Evolutionary conservation across 1,284 basidiomycete genomes (phyloP), one percentile per base, ranked within the genome.

Genomic region (Ustilago nuda): DNA sequence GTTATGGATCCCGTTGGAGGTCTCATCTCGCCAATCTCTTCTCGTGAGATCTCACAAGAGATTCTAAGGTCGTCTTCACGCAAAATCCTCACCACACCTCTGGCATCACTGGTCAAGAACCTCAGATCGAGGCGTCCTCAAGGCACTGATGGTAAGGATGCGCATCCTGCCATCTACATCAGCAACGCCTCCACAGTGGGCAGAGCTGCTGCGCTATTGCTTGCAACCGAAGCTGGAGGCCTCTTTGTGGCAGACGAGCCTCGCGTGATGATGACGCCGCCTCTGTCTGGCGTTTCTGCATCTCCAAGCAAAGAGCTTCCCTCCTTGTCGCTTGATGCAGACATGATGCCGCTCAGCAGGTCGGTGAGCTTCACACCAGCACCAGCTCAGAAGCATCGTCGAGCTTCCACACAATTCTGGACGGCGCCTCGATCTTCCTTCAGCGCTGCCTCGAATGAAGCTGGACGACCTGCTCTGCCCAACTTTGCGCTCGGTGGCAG

Each of bases 1-100:
- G 64, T 74, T 48, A 65, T 65, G 58, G 75, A 78, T 37, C 71
- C 71, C 0, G 36, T 70, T 19, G 75, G 75, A 11, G 71, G 67
- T 2, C 66, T 78, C 65, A 58, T 78, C 56, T 78, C 75, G 46
- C 59, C 71, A 39, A 50, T 78, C 45, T 70, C 67, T 23, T 70
- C 58, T 11, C 60, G 67, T 43, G 75, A 78, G 39, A 53, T 78
- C 23, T 61, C 75, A 5, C 61, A 57, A 23, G 71, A 73, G 35
- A 73, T 78, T 30, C 61, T 78, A 2, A 36, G 59, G 23, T 70
- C 71, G 17, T 55, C 68, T 4, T 74, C 71, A 19, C 63, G 66
- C 35, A 78, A 71, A 51, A 78, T 78, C 51, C 75, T 78, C 37
- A 78, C 67, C 4, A 74, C 71, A 2, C 51, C 71, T 12, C 55